phyloP scores from a whole-genome alignment of 352 stramenopile genomes.

The Albugo laibachii region DNA sequence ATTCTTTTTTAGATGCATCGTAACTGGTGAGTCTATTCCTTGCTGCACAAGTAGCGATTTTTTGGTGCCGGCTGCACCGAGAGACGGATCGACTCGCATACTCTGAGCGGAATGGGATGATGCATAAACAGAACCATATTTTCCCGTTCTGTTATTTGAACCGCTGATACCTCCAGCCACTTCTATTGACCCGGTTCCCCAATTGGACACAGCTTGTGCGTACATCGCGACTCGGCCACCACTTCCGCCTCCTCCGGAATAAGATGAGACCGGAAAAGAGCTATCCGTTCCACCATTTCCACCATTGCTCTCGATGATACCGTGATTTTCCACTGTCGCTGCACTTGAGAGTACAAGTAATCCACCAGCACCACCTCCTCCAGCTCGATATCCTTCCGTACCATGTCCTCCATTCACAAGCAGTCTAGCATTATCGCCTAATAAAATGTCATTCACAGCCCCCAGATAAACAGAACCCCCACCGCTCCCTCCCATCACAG shows the following conservation, averaged over 20 bases:
- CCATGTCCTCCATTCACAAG: conserved; percentile 49
- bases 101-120: conserved; percentile 20
- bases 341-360: conserved; percentile 27
- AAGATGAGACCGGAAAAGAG: conserved; percentile 2
- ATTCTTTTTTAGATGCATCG: conserved; percentile 15
- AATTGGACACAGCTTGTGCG: conserved; percentile 83
- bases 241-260: conserved; percentile 75
- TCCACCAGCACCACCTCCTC: conserved; percentile 32
- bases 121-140: conserved; percentile 19
- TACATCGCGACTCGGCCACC: conserved; percentile 73
- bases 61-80: conserved; percentile 38
- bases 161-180: conserved; percentile 52
- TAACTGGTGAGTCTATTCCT: conserved; percentile 15
- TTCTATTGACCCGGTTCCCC: conserved; percentile 45
- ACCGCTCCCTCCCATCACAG: conserved; percentile 77
- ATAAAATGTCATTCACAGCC: conserved; percentile 86
- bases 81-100: conserved; percentile 34
- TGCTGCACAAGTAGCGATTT: conserved; percentile 38
- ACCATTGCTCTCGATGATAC: conserved; percentile 48
- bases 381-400: conserved; percentile 25
- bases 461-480: conserved; percentile 74
- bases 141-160: conserved; percentile 15
- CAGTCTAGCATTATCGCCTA: conserved; percentile 63
- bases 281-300: conserved; percentile 57
- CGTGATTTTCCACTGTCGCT: conserved; percentile 39